Evolutionary conservation across 768 basidiomycete genomes (phyloP).

Genomic region (Paxillus rubicundulus): DNA sequence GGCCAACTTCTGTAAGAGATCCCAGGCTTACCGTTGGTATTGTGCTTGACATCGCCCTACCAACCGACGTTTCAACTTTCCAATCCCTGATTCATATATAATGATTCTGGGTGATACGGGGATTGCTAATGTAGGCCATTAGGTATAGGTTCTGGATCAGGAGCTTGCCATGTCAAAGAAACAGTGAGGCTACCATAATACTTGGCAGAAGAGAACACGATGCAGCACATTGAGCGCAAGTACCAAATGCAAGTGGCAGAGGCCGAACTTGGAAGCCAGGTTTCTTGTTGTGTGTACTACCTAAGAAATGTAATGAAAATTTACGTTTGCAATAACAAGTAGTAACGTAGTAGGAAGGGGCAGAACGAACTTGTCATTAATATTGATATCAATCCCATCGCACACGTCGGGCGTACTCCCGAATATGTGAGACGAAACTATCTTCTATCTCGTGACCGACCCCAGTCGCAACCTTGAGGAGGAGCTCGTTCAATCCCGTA

Average conservation of each 20-base stretch:
- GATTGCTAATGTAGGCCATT: not conserved
- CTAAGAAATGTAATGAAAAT: no score
- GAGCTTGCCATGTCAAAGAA: not conserved
- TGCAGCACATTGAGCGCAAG: not conserved
- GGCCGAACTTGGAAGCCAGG: no score
- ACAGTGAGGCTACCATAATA: not conserved
- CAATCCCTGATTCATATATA: conserved; percentile 2
- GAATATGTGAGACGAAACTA: conserved; percentile 71
- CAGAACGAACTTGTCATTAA: not conserved
- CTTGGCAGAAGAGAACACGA: conserved; percentile 2
- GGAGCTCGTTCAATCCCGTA: conserved; percentile 81
- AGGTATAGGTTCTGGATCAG: not conserved
- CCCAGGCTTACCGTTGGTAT: conserved; percentile 30
- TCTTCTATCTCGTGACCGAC: conserved; percentile 70
- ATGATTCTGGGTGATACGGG: not conserved
- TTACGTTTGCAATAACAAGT: not conserved
- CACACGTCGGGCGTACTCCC: conserved; percentile 69
- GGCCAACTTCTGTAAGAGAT: not conserved
- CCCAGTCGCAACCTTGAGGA: conserved; percentile 87
- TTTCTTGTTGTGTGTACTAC: no score
- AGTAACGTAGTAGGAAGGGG: not conserved
- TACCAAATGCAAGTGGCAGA: no score
- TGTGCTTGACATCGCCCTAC: conserved; percentile 7
- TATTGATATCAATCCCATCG: conserved; percentile 62
- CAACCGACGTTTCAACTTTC: not conserved